Percentiles rank a stretch among this genome's conserved stretches.
Evolutionary conservation across 164 flowering plant species (phyloP).

Genomic region (Protea cynaroides): DNA sequence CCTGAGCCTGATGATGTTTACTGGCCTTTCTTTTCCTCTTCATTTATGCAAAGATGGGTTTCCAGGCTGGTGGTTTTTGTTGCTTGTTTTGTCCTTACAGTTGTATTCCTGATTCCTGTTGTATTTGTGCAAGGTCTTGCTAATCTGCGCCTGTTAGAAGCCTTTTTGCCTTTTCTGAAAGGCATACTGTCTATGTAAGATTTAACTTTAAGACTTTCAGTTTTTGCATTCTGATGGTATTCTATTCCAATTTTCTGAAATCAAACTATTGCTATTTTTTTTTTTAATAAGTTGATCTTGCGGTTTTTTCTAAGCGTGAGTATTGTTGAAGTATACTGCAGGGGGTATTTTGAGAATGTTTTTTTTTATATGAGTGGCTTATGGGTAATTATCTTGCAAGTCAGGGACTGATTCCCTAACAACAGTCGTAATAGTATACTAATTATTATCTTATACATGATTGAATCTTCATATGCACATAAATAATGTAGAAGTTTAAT

Average conservation of each 20-base stretch:
- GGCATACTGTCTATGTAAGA: slow-evolving; percentile 63
- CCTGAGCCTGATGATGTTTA: slow-evolving; percentile 86
- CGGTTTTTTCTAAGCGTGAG: background rate
- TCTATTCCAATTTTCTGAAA: background rate
- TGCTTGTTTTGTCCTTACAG: slow-evolving; percentile 48
- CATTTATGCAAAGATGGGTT: slow-evolving; percentile 69
- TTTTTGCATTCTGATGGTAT: background rate
- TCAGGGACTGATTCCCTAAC: no score
- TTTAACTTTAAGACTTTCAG: background rate
- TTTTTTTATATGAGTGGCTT: no score
- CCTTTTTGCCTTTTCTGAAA: slow-evolving; percentile 66
- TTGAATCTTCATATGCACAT: no score
- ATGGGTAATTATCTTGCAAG: no score
- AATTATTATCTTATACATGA: no score
- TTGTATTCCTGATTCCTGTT: slow-evolving; percentile 81
- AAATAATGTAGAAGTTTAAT: no score
- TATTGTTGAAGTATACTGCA: no score
- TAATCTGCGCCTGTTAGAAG: slow-evolving; percentile 62
- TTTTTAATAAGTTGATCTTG: background rate
- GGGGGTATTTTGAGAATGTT: no score
- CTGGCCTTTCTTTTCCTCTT: slow-evolving; percentile 88
- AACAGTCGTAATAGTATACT: no score
- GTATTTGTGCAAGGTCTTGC: slow-evolving; percentile 88
- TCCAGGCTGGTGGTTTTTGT: slow-evolving; percentile 56
- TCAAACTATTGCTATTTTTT: background rate